Evolutionary conservation across 495 filamentous ascomycete genomes (phyloP).

Genomic region (Pyrenula aspistea): DNA sequence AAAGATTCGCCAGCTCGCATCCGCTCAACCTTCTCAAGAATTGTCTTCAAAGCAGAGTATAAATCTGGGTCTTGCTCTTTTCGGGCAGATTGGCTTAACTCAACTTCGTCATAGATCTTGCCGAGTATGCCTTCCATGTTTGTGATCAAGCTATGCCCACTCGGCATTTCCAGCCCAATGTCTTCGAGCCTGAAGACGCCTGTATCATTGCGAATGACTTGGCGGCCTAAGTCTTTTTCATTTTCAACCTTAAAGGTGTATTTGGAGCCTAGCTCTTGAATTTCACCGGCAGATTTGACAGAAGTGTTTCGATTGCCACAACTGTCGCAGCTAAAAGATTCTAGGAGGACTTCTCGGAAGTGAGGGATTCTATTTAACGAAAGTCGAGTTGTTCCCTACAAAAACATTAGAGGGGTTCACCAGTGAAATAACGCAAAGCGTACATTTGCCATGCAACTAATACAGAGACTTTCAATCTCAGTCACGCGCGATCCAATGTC

Average conservation of each 20-base stretch:
- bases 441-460: slow-evolving; percentile 84
- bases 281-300: slow-evolving; percentile 77
- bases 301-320: slow-evolving; percentile 85
- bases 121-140: slow-evolving; percentile 82
- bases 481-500: slow-evolving; percentile 27
- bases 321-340: slow-evolving; percentile 86
- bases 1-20: slow-evolving; percentile 65
- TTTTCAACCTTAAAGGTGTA: slow-evolving; percentile 63
- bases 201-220: slow-evolving; percentile 84
- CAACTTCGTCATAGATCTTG: slow-evolving; percentile 64
- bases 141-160: slow-evolving; percentile 76
- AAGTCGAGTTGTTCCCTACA: slow-evolving; percentile 70
- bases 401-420: slow-evolving; percentile 4
- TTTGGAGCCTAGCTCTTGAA: slow-evolving; percentile 76
- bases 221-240: slow-evolving; percentile 63
- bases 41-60: slow-evolving; percentile 56
- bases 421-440: slow-evolving; percentile 9
- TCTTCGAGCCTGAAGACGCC: slow-evolving; percentile 72
- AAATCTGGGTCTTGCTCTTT: slow-evolving; percentile 64
- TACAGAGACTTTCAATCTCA: slow-evolving; percentile 56
- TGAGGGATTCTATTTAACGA: slow-evolving; percentile 85
- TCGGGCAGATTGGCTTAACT: slow-evolving; percentile 59
- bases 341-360: slow-evolving; percentile 93
- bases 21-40: slow-evolving; percentile 55
- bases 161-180: slow-evolving; percentile 80